Conservation (phyloP, 345 rosid species). For the Aquilaria malaccensis region DNA sequence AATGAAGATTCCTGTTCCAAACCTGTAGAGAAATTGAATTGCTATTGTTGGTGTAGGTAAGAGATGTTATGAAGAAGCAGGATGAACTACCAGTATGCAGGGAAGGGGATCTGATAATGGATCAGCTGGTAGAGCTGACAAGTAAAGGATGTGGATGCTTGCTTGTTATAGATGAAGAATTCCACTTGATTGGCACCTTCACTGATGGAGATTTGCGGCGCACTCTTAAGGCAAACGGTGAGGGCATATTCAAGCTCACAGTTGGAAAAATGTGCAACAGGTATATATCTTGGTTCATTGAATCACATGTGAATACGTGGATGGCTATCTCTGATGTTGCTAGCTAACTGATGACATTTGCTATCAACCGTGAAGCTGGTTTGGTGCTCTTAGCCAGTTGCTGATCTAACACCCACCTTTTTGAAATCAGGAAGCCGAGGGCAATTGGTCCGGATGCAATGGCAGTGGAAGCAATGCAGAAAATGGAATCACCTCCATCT, state of each 20-base stretch:
- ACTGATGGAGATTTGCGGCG: slow-evolving; percentile 96
- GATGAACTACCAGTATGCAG: slow-evolving; percentile 83
- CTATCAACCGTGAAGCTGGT: too few species aligned
- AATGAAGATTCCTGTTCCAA: too few species aligned
- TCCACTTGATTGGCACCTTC: slow-evolving; percentile 78
- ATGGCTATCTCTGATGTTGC: not conserved
- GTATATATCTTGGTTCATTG: slow-evolving; percentile 20
- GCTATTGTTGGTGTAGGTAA: slow-evolving; percentile 39
- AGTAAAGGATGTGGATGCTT: slow-evolving; percentile 96
- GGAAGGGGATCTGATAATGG: slow-evolving; percentile 91
- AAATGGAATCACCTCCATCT: slow-evolving; percentile 96
- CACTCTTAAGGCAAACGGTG: slow-evolving; percentile 79
- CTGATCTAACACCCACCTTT: not conserved
- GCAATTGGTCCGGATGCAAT: slow-evolving; percentile 77
- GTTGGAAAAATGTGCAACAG: slow-evolving; percentile 97
- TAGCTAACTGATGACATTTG: not conserved
- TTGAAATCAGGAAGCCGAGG: slow-evolving; percentile 69
- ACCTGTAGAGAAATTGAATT: not conserved
- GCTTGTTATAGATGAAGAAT: slow-evolving; percentile 58
- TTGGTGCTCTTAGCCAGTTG: not conserved
- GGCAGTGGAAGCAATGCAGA: slow-evolving; percentile 98
- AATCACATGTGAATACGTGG: not conserved
- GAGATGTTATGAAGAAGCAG: slow-evolving; percentile 89
- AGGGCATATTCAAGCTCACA: slow-evolving; percentile 83
- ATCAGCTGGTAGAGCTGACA: slow-evolving; percentile 85